A percentile compares a stretch with the other conserved stretches of the same genome.
These are phyloP conservation scores for Nakataea oryzae DNA, from an alignment of 2,329 filamentous ascomycete genomes.

Conservation along the genomic window DNA sequence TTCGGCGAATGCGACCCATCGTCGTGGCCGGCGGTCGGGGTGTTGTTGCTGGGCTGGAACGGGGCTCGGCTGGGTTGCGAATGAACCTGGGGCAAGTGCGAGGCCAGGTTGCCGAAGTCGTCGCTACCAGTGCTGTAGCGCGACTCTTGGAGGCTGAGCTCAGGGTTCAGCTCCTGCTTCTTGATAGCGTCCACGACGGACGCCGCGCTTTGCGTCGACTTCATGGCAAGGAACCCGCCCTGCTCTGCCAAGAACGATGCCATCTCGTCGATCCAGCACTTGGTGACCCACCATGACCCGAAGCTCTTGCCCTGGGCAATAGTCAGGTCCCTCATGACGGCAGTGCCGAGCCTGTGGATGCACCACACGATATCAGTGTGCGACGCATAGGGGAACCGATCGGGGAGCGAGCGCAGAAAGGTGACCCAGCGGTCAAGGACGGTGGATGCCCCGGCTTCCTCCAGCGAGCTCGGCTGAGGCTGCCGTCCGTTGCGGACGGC, in stretches of 20 bases:
- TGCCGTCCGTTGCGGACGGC: constrained; percentile 34
- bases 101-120: constrained; percentile 28
- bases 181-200: constrained; percentile 7
- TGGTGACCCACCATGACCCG: constrained; percentile 90
- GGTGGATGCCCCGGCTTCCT: constrained; percentile 41
- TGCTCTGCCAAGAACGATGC: constrained; percentile 80
- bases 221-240: constrained; percentile 71
- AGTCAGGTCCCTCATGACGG: constrained; percentile 72
- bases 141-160: constrained; percentile 22
- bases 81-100: constrained; percentile 21
- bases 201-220: constrained; percentile 23
- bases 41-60: constrained; percentile 27
- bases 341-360: constrained; percentile 64
- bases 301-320: constrained; percentile 71
- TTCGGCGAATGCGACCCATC: constrained; percentile 29
- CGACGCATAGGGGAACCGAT: constrained; percentile 63
- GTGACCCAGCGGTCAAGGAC: constrained; percentile 70
- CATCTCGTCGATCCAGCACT: constrained; percentile 95
- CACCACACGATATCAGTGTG: constrained; percentile 66
- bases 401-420: constrained; percentile 59
- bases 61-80: constrained; percentile 39
- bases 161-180: constrained; percentile 13
- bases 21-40: constrained; percentile 24
- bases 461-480: constrained; percentile 23
- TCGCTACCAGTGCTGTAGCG: constrained; percentile 35